Percentiles rank a stretch among this genome's conserved stretches.
Evolutionary conservation across 2,329 filamentous ascomycete genomes (phyloP).

Genomic region (Ophiocordyceps australis): DNA sequence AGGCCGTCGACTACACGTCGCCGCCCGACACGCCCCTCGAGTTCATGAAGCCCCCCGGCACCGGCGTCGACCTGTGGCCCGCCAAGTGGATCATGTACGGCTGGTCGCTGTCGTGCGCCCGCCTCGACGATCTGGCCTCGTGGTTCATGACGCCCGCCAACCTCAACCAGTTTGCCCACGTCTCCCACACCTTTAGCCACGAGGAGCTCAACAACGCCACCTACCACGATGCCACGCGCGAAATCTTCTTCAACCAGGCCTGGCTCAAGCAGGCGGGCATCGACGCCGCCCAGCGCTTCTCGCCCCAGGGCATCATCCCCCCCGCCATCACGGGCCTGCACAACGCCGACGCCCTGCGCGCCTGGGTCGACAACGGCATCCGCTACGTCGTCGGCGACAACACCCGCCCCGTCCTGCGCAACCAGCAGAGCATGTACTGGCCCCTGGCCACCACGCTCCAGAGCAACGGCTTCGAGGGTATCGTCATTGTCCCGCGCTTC

Average conservation of each 20-base stretch:
- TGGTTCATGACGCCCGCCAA: constrained; percentile 33
- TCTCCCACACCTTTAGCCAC: constrained; percentile 47
- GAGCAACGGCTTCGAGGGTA: constrained; percentile 33
- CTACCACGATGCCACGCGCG: constrained; percentile 33
- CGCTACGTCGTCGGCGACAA: constrained; percentile 44
- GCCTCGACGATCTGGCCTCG: constrained; percentile 27
- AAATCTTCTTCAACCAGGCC: constrained; percentile 40
- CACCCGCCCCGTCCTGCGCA: constrained; percentile 34
- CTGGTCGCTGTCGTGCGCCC: constrained; percentile 29
- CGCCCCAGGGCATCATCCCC: constrained; percentile 36
- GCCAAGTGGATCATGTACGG: constrained; percentile 27
- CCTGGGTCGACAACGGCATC: constrained; percentile 42
- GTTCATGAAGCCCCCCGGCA: constrained; percentile 27
- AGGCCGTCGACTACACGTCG: constrained; percentile 23
- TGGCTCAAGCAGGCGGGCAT: constrained; percentile 37
- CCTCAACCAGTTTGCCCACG: constrained; percentile 32
- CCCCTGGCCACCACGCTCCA: constrained; percentile 31
- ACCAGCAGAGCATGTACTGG: constrained; percentile 32
- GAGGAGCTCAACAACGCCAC: constrained; percentile 40
- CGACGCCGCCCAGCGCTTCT: constrained; percentile 24
- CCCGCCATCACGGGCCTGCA: constrained; percentile 45
- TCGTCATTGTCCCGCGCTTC: constrained; percentile 40
- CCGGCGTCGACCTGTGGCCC: constrained; percentile 29
- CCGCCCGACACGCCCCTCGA: constrained; percentile 25
- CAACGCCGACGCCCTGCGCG: constrained; percentile 42